Evolutionary conservation across 208 protist species (phyloP), one percentile per base, ranked within the genome.

Genomic region (Porcisia hertigi): DNA sequence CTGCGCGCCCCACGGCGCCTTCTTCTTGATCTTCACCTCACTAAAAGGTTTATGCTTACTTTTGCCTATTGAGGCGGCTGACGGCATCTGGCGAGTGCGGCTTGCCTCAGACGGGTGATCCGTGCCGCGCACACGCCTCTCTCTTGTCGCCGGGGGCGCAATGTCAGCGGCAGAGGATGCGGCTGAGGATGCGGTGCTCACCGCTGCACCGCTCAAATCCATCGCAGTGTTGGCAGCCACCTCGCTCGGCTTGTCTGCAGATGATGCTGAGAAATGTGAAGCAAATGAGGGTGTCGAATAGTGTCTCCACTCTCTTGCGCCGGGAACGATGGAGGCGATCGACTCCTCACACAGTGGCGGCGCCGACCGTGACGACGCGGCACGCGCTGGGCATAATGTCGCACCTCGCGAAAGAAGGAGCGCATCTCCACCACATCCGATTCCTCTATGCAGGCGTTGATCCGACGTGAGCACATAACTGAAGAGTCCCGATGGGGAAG

Each of bases 1-100:
- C 66, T 89, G 88, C 60, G 82, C 84, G 8, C 92, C 92, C 91
- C 92, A 96, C 67, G 92, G 92, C 4, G 85, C 88, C 49, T 81
- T 83, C 59, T 75, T 79, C 62, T 82, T 86, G 8, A 94, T 85
- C 71, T 91, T 94, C 39, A 94, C 57, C 4, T 25, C 18, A 3
- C 20, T 18, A 49, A 1, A 54, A 23, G 60, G 49, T 0, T 25
- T 47, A 59, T 67, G 79, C 47, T 71, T 72, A 54, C 74, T 79
- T 53, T 79, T 79, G 45, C 72, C 73, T n/a, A 73, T 30, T 23
- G 49, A 67, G 39, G 12, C 53, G 3, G 5, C 58, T 14, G 54
- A 71, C 45, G 16, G 41, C 59, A 14, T 39, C 25, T 45, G 58
- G 18, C 54, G 62, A 30, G 67, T 57, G 49, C 25, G 12, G 30